Percentiles rank a stretch among this genome's conserved stretches.
Evolutionary conservation across 2,329 filamentous ascomycete species (phyloP).

Genomic region (Cladosporium sp.): DNA sequence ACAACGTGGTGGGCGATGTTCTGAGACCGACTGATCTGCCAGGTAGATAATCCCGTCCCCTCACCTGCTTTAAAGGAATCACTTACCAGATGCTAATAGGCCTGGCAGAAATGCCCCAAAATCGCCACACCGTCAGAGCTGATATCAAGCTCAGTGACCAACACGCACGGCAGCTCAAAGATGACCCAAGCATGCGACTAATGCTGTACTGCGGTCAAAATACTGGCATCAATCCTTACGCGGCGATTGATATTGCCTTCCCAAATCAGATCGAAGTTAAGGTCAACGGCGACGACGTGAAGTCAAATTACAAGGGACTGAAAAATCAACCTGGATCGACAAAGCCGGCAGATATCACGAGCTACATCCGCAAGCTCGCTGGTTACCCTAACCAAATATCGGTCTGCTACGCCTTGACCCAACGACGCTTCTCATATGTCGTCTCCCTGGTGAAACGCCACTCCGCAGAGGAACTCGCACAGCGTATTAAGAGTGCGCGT

Average conservation of each 20-base stretch:
- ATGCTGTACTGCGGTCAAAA: conserved; percentile 75
- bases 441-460: conserved; percentile 72
- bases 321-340: conserved; percentile 97
- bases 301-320: conserved; percentile 87
- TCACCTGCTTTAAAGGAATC: conserved; percentile 16
- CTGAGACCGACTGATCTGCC: conserved; percentile 66
- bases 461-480: conserved; percentile 67
- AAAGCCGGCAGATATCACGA: conserved; percentile 85
- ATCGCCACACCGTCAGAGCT: conserved; percentile 56
- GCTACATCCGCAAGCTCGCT: conserved; percentile 64
- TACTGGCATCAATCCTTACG: conserved; percentile 51
- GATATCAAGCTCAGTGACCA: conserved; percentile 55
- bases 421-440: conserved; percentile 62
- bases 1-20: conserved; percentile 63
- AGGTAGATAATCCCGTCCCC: conserved; percentile 48
- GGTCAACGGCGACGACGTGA: conserved; percentile 81
- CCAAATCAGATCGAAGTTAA: conserved; percentile 91
- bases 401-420: conserved; percentile 88
- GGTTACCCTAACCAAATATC: conserved; percentile 72
- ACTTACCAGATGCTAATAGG: conserved; percentile 30
- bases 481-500: conserved; percentile 60
- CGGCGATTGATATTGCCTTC: conserved; percentile 70
- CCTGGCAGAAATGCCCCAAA: conserved; percentile 53
- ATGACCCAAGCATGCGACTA: conserved; percentile 62
- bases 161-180: conserved; percentile 52